phyloP scores from a whole-genome alignment of 179 eudicot genomes.

The Spinacia oleracea region DNA sequence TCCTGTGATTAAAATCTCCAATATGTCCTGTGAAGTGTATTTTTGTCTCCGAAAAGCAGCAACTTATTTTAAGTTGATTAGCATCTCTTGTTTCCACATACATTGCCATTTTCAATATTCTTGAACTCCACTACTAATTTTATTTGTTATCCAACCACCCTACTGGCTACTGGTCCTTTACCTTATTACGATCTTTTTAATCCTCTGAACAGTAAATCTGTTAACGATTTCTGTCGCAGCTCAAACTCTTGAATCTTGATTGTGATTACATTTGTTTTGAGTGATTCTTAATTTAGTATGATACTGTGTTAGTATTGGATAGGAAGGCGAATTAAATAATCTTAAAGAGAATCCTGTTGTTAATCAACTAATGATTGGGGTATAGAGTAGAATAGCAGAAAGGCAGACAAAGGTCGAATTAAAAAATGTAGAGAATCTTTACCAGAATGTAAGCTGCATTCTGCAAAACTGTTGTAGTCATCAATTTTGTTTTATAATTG shows the following conservation, averaged over 20 bases:
- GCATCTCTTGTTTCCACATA: slow-evolving; percentile 6
- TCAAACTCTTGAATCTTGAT: background rate
- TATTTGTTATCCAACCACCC: slow-evolving; percentile 20
- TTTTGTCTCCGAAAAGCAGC: slow-evolving; percentile 23
- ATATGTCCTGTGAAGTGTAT: slow-evolving; percentile 4
- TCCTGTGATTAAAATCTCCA: background rate
- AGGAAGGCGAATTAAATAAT: background rate
- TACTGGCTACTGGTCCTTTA: slow-evolving; percentile 1
- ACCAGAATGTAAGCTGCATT: slow-evolving; percentile 22
- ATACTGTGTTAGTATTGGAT: background rate
- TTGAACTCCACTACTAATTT: background rate
- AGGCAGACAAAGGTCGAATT: slow-evolving; percentile 5
- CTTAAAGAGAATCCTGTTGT: slow-evolving; percentile 16
- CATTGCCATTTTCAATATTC: slow-evolving; percentile 10
- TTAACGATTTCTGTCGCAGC: slow-evolving; percentile 20
- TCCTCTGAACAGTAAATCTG: slow-evolving; percentile 20
- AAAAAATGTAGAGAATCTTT: slow-evolving; percentile 20
- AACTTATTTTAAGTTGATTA: background rate
- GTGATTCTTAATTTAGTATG: background rate
- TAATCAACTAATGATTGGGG: slow-evolving; percentile 30
- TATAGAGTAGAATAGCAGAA: background rate
- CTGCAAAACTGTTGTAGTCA: slow-evolving; percentile 6
- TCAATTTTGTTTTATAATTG: background rate
- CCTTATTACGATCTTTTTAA: slow-evolving; percentile 7
- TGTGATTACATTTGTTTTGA: background rate